A percentile compares a stretch with the other conserved stretches of the same genome.
phyloP scores from a whole-genome alignment of 305 asterid species.

The Ajuga reptans region DNA sequence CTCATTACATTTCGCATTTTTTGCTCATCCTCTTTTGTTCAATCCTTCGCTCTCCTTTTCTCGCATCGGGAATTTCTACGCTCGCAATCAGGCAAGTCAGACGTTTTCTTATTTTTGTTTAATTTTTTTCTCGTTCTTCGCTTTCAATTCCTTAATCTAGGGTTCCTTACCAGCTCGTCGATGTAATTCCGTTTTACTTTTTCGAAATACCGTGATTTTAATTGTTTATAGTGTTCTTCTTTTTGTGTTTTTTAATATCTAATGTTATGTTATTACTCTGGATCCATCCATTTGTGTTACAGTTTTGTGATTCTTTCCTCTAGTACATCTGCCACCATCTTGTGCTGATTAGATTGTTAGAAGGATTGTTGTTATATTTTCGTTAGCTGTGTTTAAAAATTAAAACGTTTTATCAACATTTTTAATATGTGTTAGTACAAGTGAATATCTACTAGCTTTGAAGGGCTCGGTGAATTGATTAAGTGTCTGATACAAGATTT shows the following conservation, averaged over 20 bases:
- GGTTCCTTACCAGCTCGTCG: neutral
- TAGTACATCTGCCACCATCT: neutral
- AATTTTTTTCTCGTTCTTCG: neutral
- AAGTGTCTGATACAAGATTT: neutral
- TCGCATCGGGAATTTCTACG: neutral
- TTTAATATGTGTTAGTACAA: neutral
- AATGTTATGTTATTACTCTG: neutral
- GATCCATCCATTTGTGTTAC: neutral
- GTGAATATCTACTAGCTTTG: neutral
- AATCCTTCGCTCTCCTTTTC: neutral
- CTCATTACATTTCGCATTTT: slow-evolving; percentile 5
- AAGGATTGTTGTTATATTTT: neutral
- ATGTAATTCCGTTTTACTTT: neutral
- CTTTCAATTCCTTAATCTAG: neutral
- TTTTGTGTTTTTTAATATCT: neutral
- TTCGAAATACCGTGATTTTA: too few relatives aligned
- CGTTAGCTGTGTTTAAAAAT: neutral
- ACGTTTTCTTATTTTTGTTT: neutral
- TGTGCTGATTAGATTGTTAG: neutral
- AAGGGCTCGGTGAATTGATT: neutral
- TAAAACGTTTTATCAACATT: neutral
- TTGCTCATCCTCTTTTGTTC: neutral
- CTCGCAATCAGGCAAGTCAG: neutral
- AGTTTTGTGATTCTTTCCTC: neutral
- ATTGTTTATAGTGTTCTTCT: neutral